Conservation (phyloP, 768 basidiomycete genomes). For the Xerocomellus amylosporus region DNA sequence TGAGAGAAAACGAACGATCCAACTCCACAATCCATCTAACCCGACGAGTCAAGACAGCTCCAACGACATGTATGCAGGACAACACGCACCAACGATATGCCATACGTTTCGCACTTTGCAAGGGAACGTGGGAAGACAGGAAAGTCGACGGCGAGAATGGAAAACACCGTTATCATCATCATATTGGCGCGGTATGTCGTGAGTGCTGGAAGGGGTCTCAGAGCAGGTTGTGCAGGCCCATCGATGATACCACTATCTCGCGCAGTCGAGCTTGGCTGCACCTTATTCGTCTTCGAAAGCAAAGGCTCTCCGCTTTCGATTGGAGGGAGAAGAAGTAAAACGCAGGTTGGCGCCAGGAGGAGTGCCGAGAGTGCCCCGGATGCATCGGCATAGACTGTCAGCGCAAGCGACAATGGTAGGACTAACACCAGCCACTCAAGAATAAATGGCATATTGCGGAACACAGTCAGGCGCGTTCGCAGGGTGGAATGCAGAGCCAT, state of each 20-base stretch:
- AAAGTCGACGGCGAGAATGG: slow-evolving; percentile 96
- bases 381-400: slow-evolving; percentile 69
- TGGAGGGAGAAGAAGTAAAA: slow-evolving; percentile 45
- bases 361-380: slow-evolving; percentile 52
- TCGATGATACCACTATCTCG: not conserved
- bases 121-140: slow-evolving; percentile 82
- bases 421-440: slow-evolving; percentile 65
- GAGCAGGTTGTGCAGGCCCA: not conserved
- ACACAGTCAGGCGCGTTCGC: slow-evolving; percentile 44
- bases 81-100: slow-evolving; percentile 79
- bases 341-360: slow-evolving; percentile 44
- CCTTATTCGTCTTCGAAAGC: slow-evolving; percentile 40
- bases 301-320: slow-evolving; percentile 47
- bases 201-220: slow-evolving; percentile 64
- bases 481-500: slow-evolving; percentile 67
- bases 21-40: slow-evolving; percentile 95
- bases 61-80: not conserved
- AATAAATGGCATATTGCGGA: slow-evolving; percentile 37
- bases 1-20: slow-evolving; percentile 98
- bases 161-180: slow-evolving; percentile 89
- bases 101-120: slow-evolving; percentile 93
- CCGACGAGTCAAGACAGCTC: not conserved
- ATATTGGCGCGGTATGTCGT: slow-evolving; percentile 91
- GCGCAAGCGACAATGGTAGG: slow-evolving; percentile 74
- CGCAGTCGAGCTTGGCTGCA: not conserved